Evolutionary conservation across 371 early-diverging fungal genomes (phyloP).

Genomic region (Haplosporangium sp.): DNA sequence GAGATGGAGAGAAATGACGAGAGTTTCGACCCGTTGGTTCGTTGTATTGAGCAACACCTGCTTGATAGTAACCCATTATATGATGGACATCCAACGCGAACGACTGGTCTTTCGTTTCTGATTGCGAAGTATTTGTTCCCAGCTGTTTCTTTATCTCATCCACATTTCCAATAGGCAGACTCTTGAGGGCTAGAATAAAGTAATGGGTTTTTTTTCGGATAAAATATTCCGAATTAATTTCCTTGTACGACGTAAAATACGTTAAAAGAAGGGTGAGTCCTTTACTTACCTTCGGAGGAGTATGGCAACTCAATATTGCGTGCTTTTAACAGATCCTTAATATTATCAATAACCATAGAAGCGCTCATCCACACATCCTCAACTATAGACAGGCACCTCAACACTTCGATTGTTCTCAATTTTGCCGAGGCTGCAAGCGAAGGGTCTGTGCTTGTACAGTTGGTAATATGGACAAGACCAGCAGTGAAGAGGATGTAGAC

Average conservation of each 20-base stretch:
- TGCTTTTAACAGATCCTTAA: conserved; percentile 30
- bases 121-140: conserved; percentile 2
- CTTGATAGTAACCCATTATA: conserved; percentile 53
- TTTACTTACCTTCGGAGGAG: conserved; percentile 34
- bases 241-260: background rate
- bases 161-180: conserved; percentile 23
- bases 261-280: background rate
- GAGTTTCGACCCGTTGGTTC: conserved; percentile 49
- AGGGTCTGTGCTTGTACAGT: conserved; percentile 53
- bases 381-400: conserved; percentile 32
- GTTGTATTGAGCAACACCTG: conserved; percentile 9
- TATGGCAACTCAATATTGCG: conserved; percentile 49
- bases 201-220: too few species aligned
- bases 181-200: conserved; percentile 21
- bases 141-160: conserved; percentile 29
- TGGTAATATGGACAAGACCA: conserved; percentile 49
- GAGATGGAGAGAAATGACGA: conserved; percentile 47
- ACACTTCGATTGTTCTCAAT: conserved; percentile 40
- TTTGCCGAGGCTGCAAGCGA: conserved; percentile 45
- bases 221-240: too few species aligned
- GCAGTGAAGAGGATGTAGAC: conserved; percentile 55
- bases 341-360: conserved; percentile 21
- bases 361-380: conserved; percentile 52
- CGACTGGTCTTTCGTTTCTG: conserved; percentile 45
- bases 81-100: conserved; percentile 48